Evolutionary conservation across 306 rosid genomes (phyloP), one percentile per base, ranked within the genome.

Genomic region (Adenanthera pavonina): DNA sequence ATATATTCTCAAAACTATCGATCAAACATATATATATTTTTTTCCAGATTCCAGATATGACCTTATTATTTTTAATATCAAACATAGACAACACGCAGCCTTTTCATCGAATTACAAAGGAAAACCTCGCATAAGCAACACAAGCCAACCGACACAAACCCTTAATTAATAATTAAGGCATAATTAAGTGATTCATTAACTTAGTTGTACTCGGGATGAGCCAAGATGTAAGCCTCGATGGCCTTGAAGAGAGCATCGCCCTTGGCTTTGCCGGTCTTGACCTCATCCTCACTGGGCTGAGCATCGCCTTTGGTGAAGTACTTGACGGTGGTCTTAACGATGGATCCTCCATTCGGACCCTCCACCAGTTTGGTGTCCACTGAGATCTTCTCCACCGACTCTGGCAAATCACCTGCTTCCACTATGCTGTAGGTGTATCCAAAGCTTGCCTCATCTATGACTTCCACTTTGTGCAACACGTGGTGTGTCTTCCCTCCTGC

Each of bases 181-280:
- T 57, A 60, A 33, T 66, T 66, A 38, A 66, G 25, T 6, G 61
- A 56, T 19, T 57, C 19, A 20, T 20, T 57, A 57, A 57, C 9
- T 75, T 7, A 75, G 52, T 69, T 74, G 88, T 79, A 83, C 8
- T 72, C 44, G 30, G 85, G 86, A 77, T 83, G 61, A 14, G 84
- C 86, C 82, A 83, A 65, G 77, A 86, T 75, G n/a, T 82, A 86
- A 16, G 51, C 82, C 36, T 86, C 89, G n/a, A 86, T 59, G 78
- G 84, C 86, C 80, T 80, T 86, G 80, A 86, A 86, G 38, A 86
- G 84, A 7, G 70, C 80, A 38, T 86, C 88, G 2, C 81, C 78
- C 75, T 53, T 85, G 5, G 83, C 81, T 36, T 85, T 85, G 0
- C 83, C 85, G 47, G 2, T 48, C 44, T 81, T 67, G 72, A 78